Conservation (phyloP, 768 basidiomycete genomes). For the Paxillus involutus region DNA sequence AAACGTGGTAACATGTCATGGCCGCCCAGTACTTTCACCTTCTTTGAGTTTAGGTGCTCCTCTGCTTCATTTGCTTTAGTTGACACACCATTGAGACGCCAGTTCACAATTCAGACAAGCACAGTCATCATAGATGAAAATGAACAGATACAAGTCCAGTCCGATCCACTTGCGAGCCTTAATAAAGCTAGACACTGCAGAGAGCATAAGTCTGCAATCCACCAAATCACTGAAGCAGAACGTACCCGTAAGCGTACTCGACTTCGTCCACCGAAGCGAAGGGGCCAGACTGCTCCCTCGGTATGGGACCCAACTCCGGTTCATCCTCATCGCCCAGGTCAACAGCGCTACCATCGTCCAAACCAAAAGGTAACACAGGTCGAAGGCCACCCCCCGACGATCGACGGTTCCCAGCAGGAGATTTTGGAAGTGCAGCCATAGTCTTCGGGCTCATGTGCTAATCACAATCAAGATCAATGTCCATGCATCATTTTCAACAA, state of each 20-base stretch:
- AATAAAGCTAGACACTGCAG: conserved; percentile 20
- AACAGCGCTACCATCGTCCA: conserved; percentile 75
- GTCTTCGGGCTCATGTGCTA: conserved; percentile 97
- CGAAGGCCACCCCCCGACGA: conserved; percentile 83
- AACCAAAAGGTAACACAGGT: conserved; percentile 74
- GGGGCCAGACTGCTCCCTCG: conserved; percentile 68
- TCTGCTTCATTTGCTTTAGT: too few species aligned
- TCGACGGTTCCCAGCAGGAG: conserved; percentile 78
- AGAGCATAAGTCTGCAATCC: conserved; percentile 8
- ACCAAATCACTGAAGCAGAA: conserved; percentile 8
- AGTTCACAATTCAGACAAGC: neutral
- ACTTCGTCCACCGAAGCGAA: conserved; percentile 87
- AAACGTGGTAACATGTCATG: too few species aligned
- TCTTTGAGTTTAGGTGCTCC: too few species aligned
- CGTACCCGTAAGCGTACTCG: conserved; percentile 84
- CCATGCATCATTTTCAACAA: neutral
- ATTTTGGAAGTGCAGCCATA: conserved; percentile 90
- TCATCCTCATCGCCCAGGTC: conserved; percentile 75
- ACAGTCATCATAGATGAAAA: neutral
- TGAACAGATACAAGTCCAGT: neutral
- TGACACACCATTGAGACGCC: too few species aligned
- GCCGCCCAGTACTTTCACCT: too few species aligned
- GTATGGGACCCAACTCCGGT: conserved; percentile 71
- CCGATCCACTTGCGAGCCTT: neutral
- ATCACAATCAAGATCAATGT: neutral